Evolutionary conservation across 257 asterid species (phyloP), one percentile per base, ranked within the genome.

Genomic region (Solanum ossicruentum): DNA sequence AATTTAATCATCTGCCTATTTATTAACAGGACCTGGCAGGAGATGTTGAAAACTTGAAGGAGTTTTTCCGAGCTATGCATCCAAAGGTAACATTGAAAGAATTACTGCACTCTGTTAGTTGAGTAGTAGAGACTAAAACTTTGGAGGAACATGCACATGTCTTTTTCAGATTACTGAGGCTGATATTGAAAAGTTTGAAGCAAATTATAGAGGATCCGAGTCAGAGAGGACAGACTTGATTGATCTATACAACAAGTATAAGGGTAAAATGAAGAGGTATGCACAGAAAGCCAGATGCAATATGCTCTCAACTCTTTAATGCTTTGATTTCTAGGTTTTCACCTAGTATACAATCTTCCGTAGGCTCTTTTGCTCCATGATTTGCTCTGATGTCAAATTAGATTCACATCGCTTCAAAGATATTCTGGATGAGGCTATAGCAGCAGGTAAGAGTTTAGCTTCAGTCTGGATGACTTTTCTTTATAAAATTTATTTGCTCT

Each of bases 401-500:
- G 99, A 96, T 89, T 94, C 99, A 61, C 99, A 96, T 84, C 96
- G 99, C 87, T 96, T 92, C 93, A 96, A 93, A 91, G 97, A 94
- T 91, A 86, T 91, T 70, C 90, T 96, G 84, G 98, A 96, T 28
- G 97, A 91, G 89, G 96, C 97, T 61, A 88, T 95, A 81, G 28
- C 54, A 36, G 77, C 77, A 69, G 99, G 99, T 94, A 79, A 79
- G 58, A 83, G 80, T 85, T 69, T 85, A 28, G 17, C 45, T 75
- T 75, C 63, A 10, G n/a, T 77, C 65, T 16, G 4, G 13, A 69
- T 69, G 77, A 36, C 8, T 10, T 67, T 36, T 67, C 47, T 32
- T 32, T 32, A 21, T 67, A 8, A 26, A 67, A 32, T 2, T 28
- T 32, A 67, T 32, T 3, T 36, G 21, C 17, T 69, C 51, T 69